Evolutionary conservation across 768 basidiomycete species (phyloP).

Genomic region (Leccinum longicurvipes): DNA sequence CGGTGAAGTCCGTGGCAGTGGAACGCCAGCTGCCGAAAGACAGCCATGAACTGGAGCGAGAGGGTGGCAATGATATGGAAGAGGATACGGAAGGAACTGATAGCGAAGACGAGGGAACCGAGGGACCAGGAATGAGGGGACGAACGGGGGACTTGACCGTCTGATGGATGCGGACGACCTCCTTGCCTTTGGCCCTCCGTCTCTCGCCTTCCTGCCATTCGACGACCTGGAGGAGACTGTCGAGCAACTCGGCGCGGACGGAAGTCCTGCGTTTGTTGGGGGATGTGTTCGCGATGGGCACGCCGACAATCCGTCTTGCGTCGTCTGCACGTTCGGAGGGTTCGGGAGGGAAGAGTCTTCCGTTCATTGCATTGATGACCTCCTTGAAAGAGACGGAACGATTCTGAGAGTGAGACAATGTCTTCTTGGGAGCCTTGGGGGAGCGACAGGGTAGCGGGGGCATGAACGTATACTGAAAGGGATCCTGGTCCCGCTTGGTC

Average conservation of each 20-base stretch:
- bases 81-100: slow-evolving; percentile 26
- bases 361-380: slow-evolving; percentile 56
- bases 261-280: slow-evolving; percentile 20
- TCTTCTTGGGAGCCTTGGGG: slow-evolving; percentile 12
- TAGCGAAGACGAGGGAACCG: slow-evolving; percentile 19
- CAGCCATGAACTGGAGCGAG: slow-evolving; percentile 41
- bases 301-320: slow-evolving; percentile 27
- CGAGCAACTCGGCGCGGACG: slow-evolving; percentile 37
- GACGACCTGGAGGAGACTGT: slow-evolving; percentile 41
- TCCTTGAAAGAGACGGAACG: slow-evolving; percentile 52
- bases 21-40: slow-evolving; percentile 43
- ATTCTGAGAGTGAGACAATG: slow-evolving; percentile 10
- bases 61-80: slow-evolving; percentile 21
- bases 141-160: slow-evolving; percentile 6
- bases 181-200: slow-evolving; percentile 38
- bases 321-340: slow-evolving; percentile 31
- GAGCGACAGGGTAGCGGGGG: slow-evolving; percentile 22
- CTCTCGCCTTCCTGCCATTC: slow-evolving; percentile 42
- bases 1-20: slow-evolving; percentile 33
- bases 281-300: slow-evolving; percentile 16
- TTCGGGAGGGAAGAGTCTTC: slow-evolving; percentile 50
- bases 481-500: slow-evolving; percentile 20
- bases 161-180: slow-evolving; percentile 32
- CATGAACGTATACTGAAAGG: slow-evolving; percentile 35
- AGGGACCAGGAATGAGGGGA: slow-evolving; percentile 16